phyloP scores from a whole-genome alignment of 2,329 filamentous ascomycete species.

The Alternaria postmessia region DNA sequence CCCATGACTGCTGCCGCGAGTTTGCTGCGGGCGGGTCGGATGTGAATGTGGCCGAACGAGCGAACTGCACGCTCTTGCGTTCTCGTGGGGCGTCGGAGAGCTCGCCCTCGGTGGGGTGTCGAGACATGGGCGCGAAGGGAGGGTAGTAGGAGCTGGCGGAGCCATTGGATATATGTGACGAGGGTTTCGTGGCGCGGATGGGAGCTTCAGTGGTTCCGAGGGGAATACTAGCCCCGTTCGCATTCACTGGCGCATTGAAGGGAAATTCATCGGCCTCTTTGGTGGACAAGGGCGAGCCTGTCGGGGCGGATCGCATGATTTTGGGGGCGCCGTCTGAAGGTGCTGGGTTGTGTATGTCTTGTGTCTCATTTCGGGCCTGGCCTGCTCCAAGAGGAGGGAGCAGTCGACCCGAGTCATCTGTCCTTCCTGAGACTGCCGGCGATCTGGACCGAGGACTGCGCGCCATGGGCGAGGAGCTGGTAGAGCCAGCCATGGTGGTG shows the following conservation, averaged over 20 bases:
- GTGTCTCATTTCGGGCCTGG: conserved; percentile 26
- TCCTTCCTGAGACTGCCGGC: conserved; percentile 26
- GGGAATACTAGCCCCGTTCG: conserved; percentile 29
- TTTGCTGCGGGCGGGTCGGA: conserved; percentile 58
- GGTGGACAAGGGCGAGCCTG: conserved; percentile 37
- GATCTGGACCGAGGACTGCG: conserved; percentile 34
- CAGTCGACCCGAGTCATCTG: conserved; percentile 24
- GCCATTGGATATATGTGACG: conserved; percentile 35
- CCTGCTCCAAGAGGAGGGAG: conserved; percentile 40
- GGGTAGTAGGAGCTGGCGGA: conserved; percentile 36
- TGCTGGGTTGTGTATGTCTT: conserved; percentile 21
- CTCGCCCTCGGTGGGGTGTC: conserved; percentile 44
- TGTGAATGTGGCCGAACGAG: conserved; percentile 54
- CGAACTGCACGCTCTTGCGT: conserved; percentile 79
- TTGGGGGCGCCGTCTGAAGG: conserved; percentile 36
- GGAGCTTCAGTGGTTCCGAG: conserved; percentile 26
- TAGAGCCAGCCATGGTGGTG: conserved; percentile 40
- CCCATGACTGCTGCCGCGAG: conserved; percentile 70
- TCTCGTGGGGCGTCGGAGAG: conserved; percentile 48
- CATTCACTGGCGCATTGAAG: conserved; percentile 36
- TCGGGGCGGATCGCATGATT: conserved; percentile 42
- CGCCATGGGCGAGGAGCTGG: conserved; percentile 38
- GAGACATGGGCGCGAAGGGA: conserved; percentile 44
- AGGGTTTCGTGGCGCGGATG: conserved; percentile 25
- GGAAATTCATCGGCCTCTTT: conserved; percentile 49